Evolutionary conservation across 768 basidiomycete genomes (phyloP).

Genomic region (Austroboletus eburneus): DNA sequence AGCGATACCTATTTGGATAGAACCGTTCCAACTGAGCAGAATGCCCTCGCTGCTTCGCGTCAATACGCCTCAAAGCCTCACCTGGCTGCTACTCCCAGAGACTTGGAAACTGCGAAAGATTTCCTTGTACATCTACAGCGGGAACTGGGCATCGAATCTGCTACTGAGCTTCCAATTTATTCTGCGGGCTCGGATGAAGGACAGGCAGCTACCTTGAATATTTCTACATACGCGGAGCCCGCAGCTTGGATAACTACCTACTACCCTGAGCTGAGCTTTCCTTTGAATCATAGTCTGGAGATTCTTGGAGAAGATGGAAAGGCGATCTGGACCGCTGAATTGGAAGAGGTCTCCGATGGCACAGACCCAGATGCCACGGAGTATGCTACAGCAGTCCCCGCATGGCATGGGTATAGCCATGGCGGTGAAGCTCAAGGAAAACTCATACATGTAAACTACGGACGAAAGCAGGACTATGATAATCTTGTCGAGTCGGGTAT

Average conservation of each 20-base stretch:
- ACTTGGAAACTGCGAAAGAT: slow-evolving; percentile 53
- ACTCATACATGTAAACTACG: slow-evolving; percentile 55
- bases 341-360: slow-evolving; percentile 63
- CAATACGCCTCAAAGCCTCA: slow-evolving; percentile 53
- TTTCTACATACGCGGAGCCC: slow-evolving; percentile 38
- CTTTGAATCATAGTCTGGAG: slow-evolving; percentile 52
- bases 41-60: slow-evolving; percentile 48
- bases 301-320: slow-evolving; percentile 49
- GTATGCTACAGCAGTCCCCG: slow-evolving; percentile 51
- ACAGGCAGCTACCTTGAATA: slow-evolving; percentile 47
- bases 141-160: slow-evolving; percentile 40
- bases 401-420: slow-evolving; percentile 69
- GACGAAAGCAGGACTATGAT: slow-evolving; percentile 61
- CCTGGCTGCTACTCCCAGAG: slow-evolving; percentile 53
- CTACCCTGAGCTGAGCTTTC: slow-evolving; percentile 71
- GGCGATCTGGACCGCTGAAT: slow-evolving; percentile 53
- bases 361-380: slow-evolving; percentile 61
- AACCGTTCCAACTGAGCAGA: slow-evolving; percentile 47
- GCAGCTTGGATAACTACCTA: slow-evolving; percentile 66
- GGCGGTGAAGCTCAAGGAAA: slow-evolving; percentile 64
- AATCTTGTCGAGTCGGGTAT: slow-evolving; percentile 47
- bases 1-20: slow-evolving; percentile 25
- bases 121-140: slow-evolving; percentile 50
- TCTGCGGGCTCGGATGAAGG: slow-evolving; percentile 55
- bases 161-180: slow-evolving; percentile 41